Evolutionary conservation across 2,329 filamentous ascomycete species (phyloP).

Genomic region (Pseudogymnoascus pannorum): DNA sequence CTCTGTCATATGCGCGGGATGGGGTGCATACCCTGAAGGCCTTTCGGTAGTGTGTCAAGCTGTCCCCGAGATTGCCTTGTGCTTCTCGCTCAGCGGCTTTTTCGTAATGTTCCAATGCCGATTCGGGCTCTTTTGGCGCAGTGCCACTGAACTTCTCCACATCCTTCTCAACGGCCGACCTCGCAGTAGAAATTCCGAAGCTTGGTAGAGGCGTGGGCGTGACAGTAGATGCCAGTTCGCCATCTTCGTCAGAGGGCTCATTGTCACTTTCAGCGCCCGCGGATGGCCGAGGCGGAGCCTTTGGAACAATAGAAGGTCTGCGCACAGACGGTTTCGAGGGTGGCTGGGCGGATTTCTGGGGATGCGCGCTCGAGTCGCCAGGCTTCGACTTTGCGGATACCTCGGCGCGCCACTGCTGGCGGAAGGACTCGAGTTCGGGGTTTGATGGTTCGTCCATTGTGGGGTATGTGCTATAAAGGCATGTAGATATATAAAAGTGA

Average conservation of each 20-base stretch:
- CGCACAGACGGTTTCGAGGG: not conserved
- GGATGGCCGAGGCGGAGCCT: not conserved
- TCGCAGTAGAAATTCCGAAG: not conserved
- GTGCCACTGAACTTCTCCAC: not conserved
- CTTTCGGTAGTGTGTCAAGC: conserved; percentile 77
- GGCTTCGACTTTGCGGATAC: conserved; percentile 22
- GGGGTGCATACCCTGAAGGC: conserved; percentile 67
- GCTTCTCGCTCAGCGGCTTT: conserved; percentile 82
- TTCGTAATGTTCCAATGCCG: conserved; percentile 89
- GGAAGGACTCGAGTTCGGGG: conserved; percentile 78
- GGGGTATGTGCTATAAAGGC: not conserved
- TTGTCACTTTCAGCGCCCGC: not conserved
- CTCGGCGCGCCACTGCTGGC: conserved; percentile 78
- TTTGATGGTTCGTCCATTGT: conserved; percentile 37
- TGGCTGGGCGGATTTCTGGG: not conserved
- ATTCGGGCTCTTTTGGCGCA: conserved; percentile 46
- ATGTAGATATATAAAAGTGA: not conserved
- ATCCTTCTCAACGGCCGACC: not conserved
- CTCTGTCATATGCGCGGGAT: not conserved
- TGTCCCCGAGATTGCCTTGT: conserved; percentile 81
- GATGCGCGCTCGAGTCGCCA: conserved; percentile 12
- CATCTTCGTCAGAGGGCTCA: not conserved
- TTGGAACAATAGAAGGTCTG: not conserved
- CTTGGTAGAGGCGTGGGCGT: not conserved
- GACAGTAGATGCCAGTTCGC: not conserved